Evolutionary conservation across 352 stramenopile species (phyloP), one percentile per base, ranked within the genome.

Genomic region (Phytophthora chlamydospora): DNA sequence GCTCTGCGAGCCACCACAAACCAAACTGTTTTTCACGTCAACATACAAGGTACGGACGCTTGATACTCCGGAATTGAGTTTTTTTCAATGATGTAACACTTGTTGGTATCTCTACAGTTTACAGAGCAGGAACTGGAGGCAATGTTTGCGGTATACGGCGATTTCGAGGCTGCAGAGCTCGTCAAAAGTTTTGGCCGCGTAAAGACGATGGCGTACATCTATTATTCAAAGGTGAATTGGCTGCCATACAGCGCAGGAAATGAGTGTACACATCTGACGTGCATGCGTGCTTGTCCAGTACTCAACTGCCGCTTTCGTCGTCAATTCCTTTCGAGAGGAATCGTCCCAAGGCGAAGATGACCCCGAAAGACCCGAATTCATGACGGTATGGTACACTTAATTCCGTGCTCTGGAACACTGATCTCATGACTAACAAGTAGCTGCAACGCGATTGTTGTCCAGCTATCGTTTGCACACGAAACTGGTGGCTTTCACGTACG

Each of bases 161-260:
- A 92, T 60, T 86, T 95, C 43, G 81, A 93, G 33, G 67, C 54
- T 17, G 84, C 88, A 39, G 58, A 91, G 32, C 56, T 88, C 9
- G 78, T 89, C 19, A 85, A 83, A 54, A 91, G 75, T 56, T 93
- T 93, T 66, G 87, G 87, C 3, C 76, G 80, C 19, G 47, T 94
- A n/a, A 90, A 90, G 66, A 94, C 87, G 1, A 95, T 95, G 87
- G 87, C 87, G 11, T 95, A 95, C 38, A 63, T 95, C 32, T 57
- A 67, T 34, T 95, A 91, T 62, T 69, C 75, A 17, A 83, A 79
- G n/a, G n/a, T n/a, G n/a, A n/a, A n/a, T n/a, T n/a, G n/a, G n/a
- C n/a, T n/a, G n/a, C n/a, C n/a, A n/a, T n/a, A n/a, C n/a, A n/a
- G n/a, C n/a, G n/a, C n/a, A n/a, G n/a, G n/a, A n/a, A n/a, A n/a